Evolutionary conservation across 768 basidiomycete species (phyloP), one percentile per base, ranked within the genome.

Genomic region (Paxillus rubicundulus): DNA sequence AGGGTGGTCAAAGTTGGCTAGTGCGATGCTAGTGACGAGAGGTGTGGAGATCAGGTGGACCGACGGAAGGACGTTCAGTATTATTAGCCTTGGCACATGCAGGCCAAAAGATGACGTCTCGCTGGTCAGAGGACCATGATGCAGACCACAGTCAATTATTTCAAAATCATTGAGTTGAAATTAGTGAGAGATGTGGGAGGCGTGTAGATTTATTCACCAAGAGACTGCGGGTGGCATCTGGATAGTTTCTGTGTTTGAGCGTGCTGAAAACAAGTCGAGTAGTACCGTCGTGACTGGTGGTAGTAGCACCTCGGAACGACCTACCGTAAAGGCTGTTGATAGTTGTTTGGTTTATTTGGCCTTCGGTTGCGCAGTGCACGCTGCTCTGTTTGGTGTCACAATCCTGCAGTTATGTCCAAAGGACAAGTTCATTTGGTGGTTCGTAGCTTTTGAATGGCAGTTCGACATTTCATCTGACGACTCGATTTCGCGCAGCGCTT

Each of bases 401-500:
- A 30, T 45, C 12, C 51, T 58, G 37, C 51, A 49, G 50, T 46
- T 58, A 90, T 90, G 88, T 89, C 89, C 52, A 82, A 81, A 65
- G 80, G 81, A 44, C 82, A 77, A 69, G 82, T 86, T 41, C 89
- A 91, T 63, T 66, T 91, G 59, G 88, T 92, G 64, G 90, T 91
- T 69, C 57, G 86, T 80, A 24, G 44, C 43, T 46, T 47, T 44
- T 40, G 41, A 30, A 50, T 21, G 58, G 54, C 49, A 40, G 34
- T 47, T 34, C 36, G 48, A 41, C 45, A 40, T 24, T 44, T 37
- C 33, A 39, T 14, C 59, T 58, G 46, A 60, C 60, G 53, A 46
- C 37, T 37, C 48, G 49, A 45, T 36, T 58, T 47, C 41, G 56
- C 42, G 20, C 55, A 91, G 91, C 89, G 92, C 56, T 74, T 98